Conservation (phyloP, 2,329 filamentous ascomycete species). For the Verticillium tricorpus region DNA sequence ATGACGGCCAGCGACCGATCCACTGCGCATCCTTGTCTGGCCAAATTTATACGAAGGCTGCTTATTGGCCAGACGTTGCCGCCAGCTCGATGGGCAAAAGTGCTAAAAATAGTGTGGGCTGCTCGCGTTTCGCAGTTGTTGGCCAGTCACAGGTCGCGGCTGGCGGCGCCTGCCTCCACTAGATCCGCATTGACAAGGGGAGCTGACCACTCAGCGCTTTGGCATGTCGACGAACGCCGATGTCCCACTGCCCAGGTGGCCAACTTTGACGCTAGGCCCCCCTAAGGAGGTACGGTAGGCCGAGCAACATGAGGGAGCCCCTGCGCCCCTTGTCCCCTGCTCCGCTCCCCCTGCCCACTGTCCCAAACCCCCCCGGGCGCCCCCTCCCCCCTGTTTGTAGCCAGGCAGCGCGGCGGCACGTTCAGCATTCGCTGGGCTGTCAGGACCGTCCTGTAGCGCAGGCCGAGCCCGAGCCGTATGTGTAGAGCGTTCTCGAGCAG, state of each 20-base stretch:
- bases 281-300: not conserved
- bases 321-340: not conserved
- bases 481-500: not conserved
- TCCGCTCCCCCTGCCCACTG: not conserved
- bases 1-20: not conserved
- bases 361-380: not conserved
- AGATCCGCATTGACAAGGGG: not conserved
- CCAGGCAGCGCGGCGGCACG: not conserved
- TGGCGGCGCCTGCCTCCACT: not conserved
- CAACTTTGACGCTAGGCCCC: not conserved
- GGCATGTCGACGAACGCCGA: not conserved
- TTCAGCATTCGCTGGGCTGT: not conserved
- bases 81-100: not conserved
- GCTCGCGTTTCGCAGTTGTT: not conserved
- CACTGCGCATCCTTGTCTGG: not conserved
- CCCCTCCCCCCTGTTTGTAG: not conserved
- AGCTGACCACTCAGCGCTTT: not conserved
- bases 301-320: not conserved
- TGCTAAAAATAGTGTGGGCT: conserved; percentile 2
- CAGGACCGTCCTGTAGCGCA: not conserved
- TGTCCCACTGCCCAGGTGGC: not conserved
- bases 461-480: not conserved
- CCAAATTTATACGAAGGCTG: not conserved
- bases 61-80: not conserved
- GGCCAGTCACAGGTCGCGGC: not conserved